These are phyloP conservation scores for Microcyclosporella mali DNA, from an alignment of 2,329 filamentous ascomycete species.

Conservation along the genomic window DNA sequence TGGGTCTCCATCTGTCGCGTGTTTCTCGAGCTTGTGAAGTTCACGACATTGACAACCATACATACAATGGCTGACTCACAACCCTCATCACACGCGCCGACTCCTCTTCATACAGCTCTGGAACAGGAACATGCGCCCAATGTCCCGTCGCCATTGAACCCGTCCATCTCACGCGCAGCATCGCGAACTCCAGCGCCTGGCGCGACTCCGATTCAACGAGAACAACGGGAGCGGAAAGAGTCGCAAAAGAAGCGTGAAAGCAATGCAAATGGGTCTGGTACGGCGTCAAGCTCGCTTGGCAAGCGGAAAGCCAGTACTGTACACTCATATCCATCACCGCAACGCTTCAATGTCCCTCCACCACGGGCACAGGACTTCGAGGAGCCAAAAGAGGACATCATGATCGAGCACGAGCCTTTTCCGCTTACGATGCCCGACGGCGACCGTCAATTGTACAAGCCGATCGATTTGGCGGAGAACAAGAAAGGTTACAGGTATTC, in stretches of 20 bases:
- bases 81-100: conserved; percentile 3
- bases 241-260: conserved; percentile 48
- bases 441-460: conserved; percentile 41
- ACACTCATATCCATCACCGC: conserved; percentile 38
- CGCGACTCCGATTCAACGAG: conserved; percentile 39
- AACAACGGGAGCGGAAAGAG: conserved; percentile 48
- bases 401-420: conserved; percentile 42
- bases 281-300: conserved; percentile 15
- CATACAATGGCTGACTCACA: conserved; percentile 9
- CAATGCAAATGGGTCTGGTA: conserved; percentile 8
- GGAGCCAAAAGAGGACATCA: conserved; percentile 42
- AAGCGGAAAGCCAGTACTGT: conserved; percentile 35
- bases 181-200: conserved; percentile 35
- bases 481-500: conserved; percentile 76
- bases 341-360: conserved; percentile 46
- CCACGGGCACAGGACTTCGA: conserved; percentile 46
- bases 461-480: conserved; percentile 54
- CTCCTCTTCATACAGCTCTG: conserved; percentile 10
- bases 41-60: background rate
- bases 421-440: conserved; percentile 40
- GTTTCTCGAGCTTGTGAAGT: no score
- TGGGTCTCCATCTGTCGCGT: background rate
- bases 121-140: conserved; percentile 53
- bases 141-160: conserved; percentile 69
- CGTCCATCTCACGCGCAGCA: conserved; percentile 39